phyloP scores from a whole-genome alignment of 1,284 basidiomycete genomes.

The Ceratobasidium sp. region DNA sequence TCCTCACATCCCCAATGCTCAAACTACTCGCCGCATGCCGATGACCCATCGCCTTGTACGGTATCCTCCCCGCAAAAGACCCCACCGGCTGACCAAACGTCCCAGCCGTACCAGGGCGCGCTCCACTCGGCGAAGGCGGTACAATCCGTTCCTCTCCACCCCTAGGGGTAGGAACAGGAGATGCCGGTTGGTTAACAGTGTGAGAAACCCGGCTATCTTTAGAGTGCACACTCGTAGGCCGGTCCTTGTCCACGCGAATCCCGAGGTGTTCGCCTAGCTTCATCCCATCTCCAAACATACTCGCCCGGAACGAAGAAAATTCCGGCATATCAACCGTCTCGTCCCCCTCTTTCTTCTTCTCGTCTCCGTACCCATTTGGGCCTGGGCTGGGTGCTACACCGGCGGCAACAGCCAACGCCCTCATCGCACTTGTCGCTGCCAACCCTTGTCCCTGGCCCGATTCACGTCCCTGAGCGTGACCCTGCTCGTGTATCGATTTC shows the following conservation, averaged over 20 bases:
- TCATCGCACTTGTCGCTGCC: constrained; percentile 16
- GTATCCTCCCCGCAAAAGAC: constrained; percentile 26
- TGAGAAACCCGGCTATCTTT: not conserved
- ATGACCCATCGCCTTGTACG: constrained; percentile 29
- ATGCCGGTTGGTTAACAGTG: not conserved
- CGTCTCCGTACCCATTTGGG: not conserved
- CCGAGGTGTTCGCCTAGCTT: constrained; percentile 35
- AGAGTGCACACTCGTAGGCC: not conserved
- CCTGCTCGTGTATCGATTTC: not conserved
- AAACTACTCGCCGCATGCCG: constrained; percentile 40
- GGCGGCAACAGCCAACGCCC: constrained; percentile 35
- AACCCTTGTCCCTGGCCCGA: not conserved
- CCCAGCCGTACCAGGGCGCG: constrained; percentile 32
- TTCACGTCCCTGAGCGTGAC: not conserved
- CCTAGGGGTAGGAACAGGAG: not conserved
- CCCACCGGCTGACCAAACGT: constrained; percentile 31
- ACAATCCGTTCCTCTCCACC: not conserved
- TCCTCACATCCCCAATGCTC: constrained; percentile 40
- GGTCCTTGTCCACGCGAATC: constrained; percentile 11
- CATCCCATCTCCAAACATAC: constrained; percentile 36
- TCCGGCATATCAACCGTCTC: constrained; percentile 8
- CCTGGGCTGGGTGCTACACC: not conserved
- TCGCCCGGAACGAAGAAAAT: constrained; percentile 17
- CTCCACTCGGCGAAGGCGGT: constrained; percentile 7
- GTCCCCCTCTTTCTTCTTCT: not conserved